These are phyloP conservation scores for Diplodia intermedia DNA, from an alignment of 2,329 filamentous ascomycete genomes.

Conservation along the genomic window DNA sequence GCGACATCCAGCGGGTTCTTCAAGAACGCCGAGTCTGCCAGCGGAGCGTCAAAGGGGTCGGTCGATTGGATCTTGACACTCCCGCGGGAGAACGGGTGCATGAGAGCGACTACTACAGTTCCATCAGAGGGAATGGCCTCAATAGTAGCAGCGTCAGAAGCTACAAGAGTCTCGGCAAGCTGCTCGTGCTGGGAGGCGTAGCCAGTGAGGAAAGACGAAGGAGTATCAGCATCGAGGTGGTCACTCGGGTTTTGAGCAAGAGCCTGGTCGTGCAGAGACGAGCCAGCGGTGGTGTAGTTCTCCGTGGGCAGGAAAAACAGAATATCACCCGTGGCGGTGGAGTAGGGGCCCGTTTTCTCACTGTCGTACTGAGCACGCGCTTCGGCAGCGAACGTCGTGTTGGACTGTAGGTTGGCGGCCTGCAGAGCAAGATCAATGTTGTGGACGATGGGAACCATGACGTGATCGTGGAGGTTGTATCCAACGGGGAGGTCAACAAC, in stretches of 20 bases:
- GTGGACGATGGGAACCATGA: conserved; percentile 23
- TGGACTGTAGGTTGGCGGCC: conserved; percentile 13
- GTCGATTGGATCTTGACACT: conserved; percentile 37
- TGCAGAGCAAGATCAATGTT: conserved; percentile 19
- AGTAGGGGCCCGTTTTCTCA: conserved; percentile 19
- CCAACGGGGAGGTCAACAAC: conserved; percentile 39
- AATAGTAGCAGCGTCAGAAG: conserved; percentile 20
- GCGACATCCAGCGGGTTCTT: conserved; percentile 40
- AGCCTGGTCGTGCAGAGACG: conserved; percentile 13
- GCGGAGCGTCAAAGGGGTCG: conserved; percentile 18
- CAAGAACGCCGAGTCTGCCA: conserved; percentile 33
- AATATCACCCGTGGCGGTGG: conserved; percentile 15
- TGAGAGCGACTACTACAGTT: conserved; percentile 12
- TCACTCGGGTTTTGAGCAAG: conserved; percentile 2
- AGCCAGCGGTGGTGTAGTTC: conserved; percentile 16
- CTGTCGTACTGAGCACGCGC: conserved; percentile 21
- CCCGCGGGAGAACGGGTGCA: conserved; percentile 39
- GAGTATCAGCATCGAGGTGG: conserved; percentile 11
- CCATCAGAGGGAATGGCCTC: conserved; percentile 22
- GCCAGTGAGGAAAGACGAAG: background rate
- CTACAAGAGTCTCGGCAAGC: conserved; percentile 21
- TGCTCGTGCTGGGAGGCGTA: conserved; percentile 20
- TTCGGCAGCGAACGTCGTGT: conserved; percentile 17
- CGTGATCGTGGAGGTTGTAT: conserved; percentile 33
- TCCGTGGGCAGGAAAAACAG: conserved; percentile 30